Evolutionary conservation across 495 filamentous ascomycete genomes (phyloP), one percentile per base, ranked within the genome.

Genomic region (Penicillium psychrofluorescens): DNA sequence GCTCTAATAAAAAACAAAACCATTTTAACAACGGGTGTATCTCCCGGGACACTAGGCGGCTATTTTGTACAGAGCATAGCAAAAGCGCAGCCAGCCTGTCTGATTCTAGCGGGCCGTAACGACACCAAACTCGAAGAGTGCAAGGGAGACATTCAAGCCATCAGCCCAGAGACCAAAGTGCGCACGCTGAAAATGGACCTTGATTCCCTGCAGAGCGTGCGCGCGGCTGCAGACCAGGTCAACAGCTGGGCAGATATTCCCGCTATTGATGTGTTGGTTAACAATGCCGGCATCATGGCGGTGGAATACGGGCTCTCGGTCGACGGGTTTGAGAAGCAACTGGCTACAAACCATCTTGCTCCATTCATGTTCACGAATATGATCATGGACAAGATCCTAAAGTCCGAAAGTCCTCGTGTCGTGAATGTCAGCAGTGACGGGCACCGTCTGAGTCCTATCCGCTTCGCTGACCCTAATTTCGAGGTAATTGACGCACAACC

Each of bases 251-350:
- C 38, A 5, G 54, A 61, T 29, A 75, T 81, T 43, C 61, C 72
- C 43, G 51, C 68, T n/a, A 74, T 87, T 36, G 79, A 86, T 58
- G 75, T 84, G 11, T 51, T 86, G 14, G 78, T 86, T 57, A 86
- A 86, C 64, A 86, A 83, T 55, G 79, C 82, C n/a, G 83, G 75
- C 7, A 68, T 85, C 46, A 85, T 86, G 81, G 70, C 66, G 7
- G 53, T 53, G 35, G 62, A 51, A 15, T 68, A 53, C 48, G 44
- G 42, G 29, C 44, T 54, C 28, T 68, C 57, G 29, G 57, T 30
- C 15, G 69, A 72, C 13, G 67, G 67, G 0, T 50, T 75, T 33
- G 79, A 85, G 53, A 47, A 54, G 13, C 79, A 84, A 41, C 68
- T 84, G 14, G 77, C 62, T 1, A 64, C 67, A 1, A 79, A 78